Conservation (phyloP, 257 asterid genomes). For the Nicotiana attenuata region DNA sequence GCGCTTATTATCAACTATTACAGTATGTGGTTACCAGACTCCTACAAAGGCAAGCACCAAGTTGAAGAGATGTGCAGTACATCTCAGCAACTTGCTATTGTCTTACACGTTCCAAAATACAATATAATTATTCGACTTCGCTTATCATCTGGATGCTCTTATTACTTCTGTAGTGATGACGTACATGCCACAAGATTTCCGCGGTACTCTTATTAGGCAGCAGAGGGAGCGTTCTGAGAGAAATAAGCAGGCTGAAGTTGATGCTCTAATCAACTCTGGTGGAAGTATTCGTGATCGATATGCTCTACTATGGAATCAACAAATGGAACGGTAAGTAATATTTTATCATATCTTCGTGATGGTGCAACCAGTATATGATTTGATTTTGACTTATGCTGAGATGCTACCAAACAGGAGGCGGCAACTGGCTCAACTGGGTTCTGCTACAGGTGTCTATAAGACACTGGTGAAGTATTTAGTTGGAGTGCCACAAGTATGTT, state of each 20-base stretch:
- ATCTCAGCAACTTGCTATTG: not conserved
- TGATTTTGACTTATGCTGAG: not conserved
- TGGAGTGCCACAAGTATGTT: conserved; percentile 92
- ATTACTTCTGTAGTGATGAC: conserved; percentile 67
- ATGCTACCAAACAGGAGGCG: conserved; percentile 60
- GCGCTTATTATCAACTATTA: not conserved
- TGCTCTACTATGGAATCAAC: conserved; percentile 86
- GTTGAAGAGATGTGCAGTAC: conserved; percentile 5
- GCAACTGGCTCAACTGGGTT: conserved; percentile 93
- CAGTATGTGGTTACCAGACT: not conserved
- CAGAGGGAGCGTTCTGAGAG: conserved; percentile 98
- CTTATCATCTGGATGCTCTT: not conserved
- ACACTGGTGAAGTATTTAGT: conserved; percentile 91
- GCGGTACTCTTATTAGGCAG: conserved; percentile 90
- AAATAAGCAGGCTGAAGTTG: conserved; percentile 84
- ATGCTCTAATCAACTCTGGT: conserved; percentile 74
- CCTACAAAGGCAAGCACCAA: not conserved
- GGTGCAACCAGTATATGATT: not conserved
- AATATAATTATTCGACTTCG: not conserved
- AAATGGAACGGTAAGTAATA: conserved; percentile 74
- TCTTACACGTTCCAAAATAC: not conserved
- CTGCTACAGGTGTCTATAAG: conserved; percentile 97
- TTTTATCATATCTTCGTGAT: conserved; percentile 3
- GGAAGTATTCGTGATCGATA: conserved; percentile 83
- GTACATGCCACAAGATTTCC: conserved; percentile 97